A percentile compares a stretch with the other conserved stretches of the same genome.
phyloP scores from a whole-genome alignment of 208 protist species.

The Porcisia deanei region DNA sequence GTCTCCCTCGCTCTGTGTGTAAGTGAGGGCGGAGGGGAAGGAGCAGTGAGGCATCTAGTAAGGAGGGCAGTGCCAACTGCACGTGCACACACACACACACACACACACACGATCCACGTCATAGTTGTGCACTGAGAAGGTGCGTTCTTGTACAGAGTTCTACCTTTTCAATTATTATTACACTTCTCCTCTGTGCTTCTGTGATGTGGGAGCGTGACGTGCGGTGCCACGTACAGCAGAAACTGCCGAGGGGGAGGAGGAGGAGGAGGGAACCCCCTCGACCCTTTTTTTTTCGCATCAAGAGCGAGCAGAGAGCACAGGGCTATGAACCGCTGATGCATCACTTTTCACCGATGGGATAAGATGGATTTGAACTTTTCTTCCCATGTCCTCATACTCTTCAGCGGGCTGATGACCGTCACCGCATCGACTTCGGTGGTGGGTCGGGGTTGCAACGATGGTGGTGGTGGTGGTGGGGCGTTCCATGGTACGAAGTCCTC shows the following conservation, averaged over 20 bases:
- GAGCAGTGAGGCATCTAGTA: not conserved
- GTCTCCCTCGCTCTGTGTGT: not conserved
- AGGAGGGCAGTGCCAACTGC: not conserved
- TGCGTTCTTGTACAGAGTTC: too few relatives aligned
- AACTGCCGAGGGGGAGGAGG: too few relatives aligned
- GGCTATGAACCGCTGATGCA: not conserved
- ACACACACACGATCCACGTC: not conserved
- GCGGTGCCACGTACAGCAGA: too few relatives aligned
- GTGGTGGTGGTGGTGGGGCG: not conserved
- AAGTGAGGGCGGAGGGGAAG: not conserved
- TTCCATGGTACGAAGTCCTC: not conserved
- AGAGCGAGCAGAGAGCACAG: not conserved
- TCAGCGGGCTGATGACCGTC: not conserved
- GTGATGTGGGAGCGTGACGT: too few relatives aligned
- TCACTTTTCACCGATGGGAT: not conserved
- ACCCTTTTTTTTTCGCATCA: not conserved
- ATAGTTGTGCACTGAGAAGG: not conserved
- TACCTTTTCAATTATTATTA: too few relatives aligned
- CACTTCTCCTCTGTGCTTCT: too few relatives aligned
- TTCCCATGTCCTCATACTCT: conserved; percentile 25
- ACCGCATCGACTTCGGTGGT: not conserved
- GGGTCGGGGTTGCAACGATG: not conserved
- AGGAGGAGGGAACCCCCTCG: not conserved
- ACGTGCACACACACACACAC: not conserved
- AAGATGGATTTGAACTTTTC: conserved; percentile 30